Base-by-base conservation (phyloP, 1,284 basidiomycete species). In the Sparassis latifolia region DNA sequence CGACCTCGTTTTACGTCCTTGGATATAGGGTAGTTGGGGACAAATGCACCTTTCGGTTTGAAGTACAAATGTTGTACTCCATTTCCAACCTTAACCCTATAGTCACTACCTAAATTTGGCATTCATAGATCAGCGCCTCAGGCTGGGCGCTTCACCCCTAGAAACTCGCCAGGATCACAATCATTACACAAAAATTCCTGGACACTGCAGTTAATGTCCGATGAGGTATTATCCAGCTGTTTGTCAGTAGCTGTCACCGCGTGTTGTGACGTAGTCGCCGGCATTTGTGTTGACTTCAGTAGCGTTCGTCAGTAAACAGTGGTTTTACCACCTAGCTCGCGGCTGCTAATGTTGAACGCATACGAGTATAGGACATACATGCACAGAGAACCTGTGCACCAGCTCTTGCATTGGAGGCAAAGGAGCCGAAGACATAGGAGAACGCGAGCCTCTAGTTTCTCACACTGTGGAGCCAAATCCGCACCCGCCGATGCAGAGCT, bases 281-380 rank as follows among this genome's bases (percentile, higher is more conserved):
- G 47, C 2, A 40, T 48, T 39, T 44, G 31, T n/a, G 28, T 43
- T 3, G 51, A 48, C 39, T 42, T 52, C 29, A 35, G 37, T 12
- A 44, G 42, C 20, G 43, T 52, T 30, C 42, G 51, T 48, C 32
- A 52, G 51, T 52, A 40, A n/a, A 5, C 9, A 37, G 31, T 20
- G 5, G 27, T 5, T 6, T 41, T 12, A n/a, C 5, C 37, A 31
- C 12, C 29, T 37, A 20, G 46, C 37, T 30, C 5, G 5, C 10
- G 9, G 35, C 7, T 38, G 35, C 20, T 20, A 20, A 20, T 9
- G 35, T 6, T 29, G 46, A 42, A 42, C 33, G 12, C 28, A 3
- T 28, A 5, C 28, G 30, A 31, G n/a, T 7, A 10, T 33, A 51
- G 50, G 50, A 27, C 50, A 51, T n/a, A 1, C 50, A 12, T 51